Base-by-base conservation (phyloP, 1,139 yeast species). In the Taiozyma onychis region DNA sequence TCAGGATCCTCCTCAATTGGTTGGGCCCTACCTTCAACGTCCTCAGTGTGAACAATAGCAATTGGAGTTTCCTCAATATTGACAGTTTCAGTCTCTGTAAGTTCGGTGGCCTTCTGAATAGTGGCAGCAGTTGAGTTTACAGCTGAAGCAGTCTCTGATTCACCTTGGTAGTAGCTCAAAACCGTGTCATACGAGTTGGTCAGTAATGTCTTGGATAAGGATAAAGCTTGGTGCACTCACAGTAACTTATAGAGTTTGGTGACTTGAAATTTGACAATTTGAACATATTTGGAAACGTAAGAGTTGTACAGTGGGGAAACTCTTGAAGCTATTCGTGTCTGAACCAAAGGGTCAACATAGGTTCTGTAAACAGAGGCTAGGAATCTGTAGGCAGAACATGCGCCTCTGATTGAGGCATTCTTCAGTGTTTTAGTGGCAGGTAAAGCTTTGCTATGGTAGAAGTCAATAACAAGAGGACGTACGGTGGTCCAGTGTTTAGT, bases 191-290 rank as follows among this genome's bases (percentile, higher is more conserved):
- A 54, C 9, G 62, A 52, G 5, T 53, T 46, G 8, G 51, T 32
- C 18, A 52, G 32, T 39, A 51, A 39, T 5, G 41, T 27, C 50
- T 55, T 55, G 6, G 61, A 54, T 7, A 54, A 28, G 9, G 34
- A 34, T 18, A 58, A 30, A 8, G 57, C 55, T 32, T 53, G 51
- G 16, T 58, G 44, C 14, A 61, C 44, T 48, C 52, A 55, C 21
- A 59, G 44, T 13, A 57, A 24, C 5, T 41, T 47, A 47, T 56
- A 59, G 34, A 52, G 55, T 43, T 57, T 58, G 26, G 7, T 5
- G 18, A 32, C 39, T 9, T 48, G 45, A n/a, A 16, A 26, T 8
- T 10, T 13, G 11, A 47, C 34, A 2, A 21, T 1, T 16, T 49
- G 48, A 21, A 54, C 46, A 35, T 52, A 37, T 4, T 22, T 18